phyloP scores from a whole-genome alignment of 257 asterid species.

The Przewalskia tangutica region DNA sequence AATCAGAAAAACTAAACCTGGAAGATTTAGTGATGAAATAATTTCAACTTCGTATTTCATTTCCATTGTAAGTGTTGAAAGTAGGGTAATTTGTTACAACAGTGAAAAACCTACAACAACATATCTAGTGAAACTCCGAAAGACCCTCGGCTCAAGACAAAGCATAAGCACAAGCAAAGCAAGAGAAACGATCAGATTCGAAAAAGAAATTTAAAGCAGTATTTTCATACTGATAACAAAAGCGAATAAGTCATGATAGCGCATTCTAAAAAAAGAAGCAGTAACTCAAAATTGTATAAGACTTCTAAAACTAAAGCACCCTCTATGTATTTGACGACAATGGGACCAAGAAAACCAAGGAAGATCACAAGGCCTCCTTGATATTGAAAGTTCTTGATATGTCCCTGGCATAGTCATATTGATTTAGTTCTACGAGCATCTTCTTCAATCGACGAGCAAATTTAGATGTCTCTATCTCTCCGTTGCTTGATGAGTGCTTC shows the following conservation, averaged over 20 bases:
- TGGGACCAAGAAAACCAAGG: background rate
- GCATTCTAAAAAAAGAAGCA: too few species aligned
- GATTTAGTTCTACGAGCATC: slow-evolving; percentile 86
- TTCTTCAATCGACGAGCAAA: slow-evolving; percentile 72
- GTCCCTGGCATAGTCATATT: slow-evolving; percentile 70
- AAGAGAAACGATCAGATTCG: too few species aligned
- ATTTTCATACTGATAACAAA: too few species aligned
- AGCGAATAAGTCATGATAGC: too few species aligned
- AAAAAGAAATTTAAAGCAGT: too few species aligned
- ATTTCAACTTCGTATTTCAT: background rate
- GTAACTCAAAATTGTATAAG: background rate
- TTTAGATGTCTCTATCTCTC: slow-evolving; percentile 43
- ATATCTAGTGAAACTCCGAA: too few species aligned
- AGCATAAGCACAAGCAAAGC: too few species aligned
- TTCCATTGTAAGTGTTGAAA: background rate
- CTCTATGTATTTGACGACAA: background rate
- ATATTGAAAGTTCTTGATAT: slow-evolving; percentile 68
- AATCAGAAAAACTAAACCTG: background rate
- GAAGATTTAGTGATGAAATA: background rate
- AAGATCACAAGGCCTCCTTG: slow-evolving; percentile 75
- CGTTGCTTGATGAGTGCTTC: slow-evolving; percentile 24
- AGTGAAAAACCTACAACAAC: background rate
- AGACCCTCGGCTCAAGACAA: too few species aligned
- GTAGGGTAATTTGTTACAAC: background rate
- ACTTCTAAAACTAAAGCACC: background rate